Evolutionary conservation across 768 basidiomycete species (phyloP).

Genomic region (Podaxis rugospora): DNA sequence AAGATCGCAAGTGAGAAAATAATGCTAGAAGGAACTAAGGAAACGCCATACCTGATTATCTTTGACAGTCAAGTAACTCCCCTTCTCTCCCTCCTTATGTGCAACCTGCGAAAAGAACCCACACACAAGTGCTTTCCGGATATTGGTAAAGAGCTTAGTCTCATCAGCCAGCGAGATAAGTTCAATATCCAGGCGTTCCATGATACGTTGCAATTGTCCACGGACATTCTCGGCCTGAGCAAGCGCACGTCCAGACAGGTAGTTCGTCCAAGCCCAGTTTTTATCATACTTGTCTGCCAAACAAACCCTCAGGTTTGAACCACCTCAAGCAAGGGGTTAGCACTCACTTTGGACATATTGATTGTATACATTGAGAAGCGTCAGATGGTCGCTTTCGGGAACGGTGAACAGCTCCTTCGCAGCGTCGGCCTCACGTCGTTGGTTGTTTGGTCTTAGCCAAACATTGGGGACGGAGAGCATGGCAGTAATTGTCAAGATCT

Average conservation of each 20-base stretch:
- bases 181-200: constrained; percentile 88
- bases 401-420: constrained; percentile 87
- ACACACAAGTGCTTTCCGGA: constrained; percentile 80
- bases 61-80: constrained; percentile 86
- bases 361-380: constrained; percentile 93
- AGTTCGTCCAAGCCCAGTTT: constrained; percentile 91
- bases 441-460: constrained; percentile 89
- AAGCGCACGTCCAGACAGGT: constrained; percentile 77
- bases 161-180: constrained; percentile 66
- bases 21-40: background rate
- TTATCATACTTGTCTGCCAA: constrained; percentile 67
- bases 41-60: constrained; percentile 73
- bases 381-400: constrained; percentile 96
- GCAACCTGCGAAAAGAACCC: constrained; percentile 99
- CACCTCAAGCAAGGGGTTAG: background rate
- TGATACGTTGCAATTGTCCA: constrained; percentile 78
- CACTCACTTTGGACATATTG: constrained; percentile 77
- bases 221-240: constrained; percentile 93
- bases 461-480: constrained; percentile 97
- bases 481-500: constrained; percentile 90
- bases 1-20: background rate
- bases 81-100: constrained; percentile 90
- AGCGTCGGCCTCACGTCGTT: constrained; percentile 85
- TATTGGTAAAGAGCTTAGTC: constrained; percentile 64
- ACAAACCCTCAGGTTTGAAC: background rate